Conservation (phyloP, 2,329 filamentous ascomycete genomes). For the Pseudogymnoascus sp. region DNA sequence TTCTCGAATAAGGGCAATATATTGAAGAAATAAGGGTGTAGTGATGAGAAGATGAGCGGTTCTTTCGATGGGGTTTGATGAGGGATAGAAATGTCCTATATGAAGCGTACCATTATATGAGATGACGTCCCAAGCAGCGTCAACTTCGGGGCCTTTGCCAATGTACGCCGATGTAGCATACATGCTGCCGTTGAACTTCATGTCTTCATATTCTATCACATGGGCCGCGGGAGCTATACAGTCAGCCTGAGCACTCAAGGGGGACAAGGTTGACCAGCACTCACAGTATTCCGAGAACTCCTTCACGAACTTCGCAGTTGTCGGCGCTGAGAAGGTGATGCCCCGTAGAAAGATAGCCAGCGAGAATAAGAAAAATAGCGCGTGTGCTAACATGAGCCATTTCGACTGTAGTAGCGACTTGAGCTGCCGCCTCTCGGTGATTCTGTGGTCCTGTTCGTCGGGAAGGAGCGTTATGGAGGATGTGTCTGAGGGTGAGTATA, state of each 20-base stretch:
- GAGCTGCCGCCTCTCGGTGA: not conserved
- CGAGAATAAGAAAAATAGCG: conserved; percentile 12
- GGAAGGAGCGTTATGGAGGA: not conserved
- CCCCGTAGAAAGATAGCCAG: not conserved
- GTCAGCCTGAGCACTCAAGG: conserved; percentile 12
- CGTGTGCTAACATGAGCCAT: conserved; percentile 14
- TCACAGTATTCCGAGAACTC: conserved; percentile 40
- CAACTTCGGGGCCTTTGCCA: conserved; percentile 47
- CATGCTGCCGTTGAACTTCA: conserved; percentile 41
- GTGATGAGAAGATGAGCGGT: not conserved
- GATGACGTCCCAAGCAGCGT: conserved; percentile 47
- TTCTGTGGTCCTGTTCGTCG: not conserved
- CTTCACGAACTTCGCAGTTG: conserved; percentile 25
- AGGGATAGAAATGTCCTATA: not conserved
- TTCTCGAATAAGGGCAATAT: conserved; percentile 13
- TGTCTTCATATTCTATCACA: conserved; percentile 40
- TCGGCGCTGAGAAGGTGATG: conserved; percentile 11
- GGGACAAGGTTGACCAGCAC: conserved; percentile 16
- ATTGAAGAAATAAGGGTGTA: not conserved
- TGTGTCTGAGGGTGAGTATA: not conserved
- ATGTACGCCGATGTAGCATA: conserved; percentile 39
- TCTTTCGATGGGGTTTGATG: conserved; percentile 1
- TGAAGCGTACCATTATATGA: conserved; percentile 34
- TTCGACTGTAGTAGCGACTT: conserved; percentile 10
- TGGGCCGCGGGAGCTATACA: conserved; percentile 37